Evolutionary conservation across 257 asterid genomes (phyloP), one percentile per base, ranked within the genome.

Genomic region (Nicotiana attenuata): DNA sequence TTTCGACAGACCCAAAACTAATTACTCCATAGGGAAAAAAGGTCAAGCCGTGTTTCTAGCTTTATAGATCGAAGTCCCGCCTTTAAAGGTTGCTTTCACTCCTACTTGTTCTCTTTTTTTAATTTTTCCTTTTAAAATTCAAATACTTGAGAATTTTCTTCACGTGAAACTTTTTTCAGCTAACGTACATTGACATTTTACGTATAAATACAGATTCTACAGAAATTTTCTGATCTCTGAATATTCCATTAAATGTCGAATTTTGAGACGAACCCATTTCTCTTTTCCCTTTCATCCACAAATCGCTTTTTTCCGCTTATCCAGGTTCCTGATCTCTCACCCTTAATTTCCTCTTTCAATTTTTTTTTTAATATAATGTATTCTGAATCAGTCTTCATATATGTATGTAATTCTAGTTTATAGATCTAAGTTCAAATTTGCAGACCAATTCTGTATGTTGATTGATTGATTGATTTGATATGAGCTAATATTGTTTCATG

Each of bases 161-260:
- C 22, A 3, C 17, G 24, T 24, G 3, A 71, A 71, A 10, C 22
- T 57, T 57, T 57, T 55, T 19, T 57, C 10, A 52, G 57, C 57
- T 7, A 14, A 52, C 6, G 19, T 52, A 52, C 19, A 52, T 57
- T 6, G 11, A 41, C 20, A 41, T 5, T 69, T 69, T 45, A 47
- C 45, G 15, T 73, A 73, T 50, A 50, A 75, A 75, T 15, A 50
- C 0, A 75, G 41, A 75, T 50, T 75, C 24, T 50, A 45, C 63
- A 73, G 2, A 47, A 24, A 47, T 14, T 14, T 41, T 47, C 0
- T 73, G 79, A 73, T 73, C n/a, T 73, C 2, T 75, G 45, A 50
- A 75, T 75, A 50, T 75, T 75, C 45, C 38, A 45, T 73, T 71
- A 69, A 75, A 75, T 75, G 80, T 75, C 60, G 45, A 75, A 1